Conservation (phyloP, 1,284 basidiomycete genomes). For the Austropuccinia psidii region DNA sequence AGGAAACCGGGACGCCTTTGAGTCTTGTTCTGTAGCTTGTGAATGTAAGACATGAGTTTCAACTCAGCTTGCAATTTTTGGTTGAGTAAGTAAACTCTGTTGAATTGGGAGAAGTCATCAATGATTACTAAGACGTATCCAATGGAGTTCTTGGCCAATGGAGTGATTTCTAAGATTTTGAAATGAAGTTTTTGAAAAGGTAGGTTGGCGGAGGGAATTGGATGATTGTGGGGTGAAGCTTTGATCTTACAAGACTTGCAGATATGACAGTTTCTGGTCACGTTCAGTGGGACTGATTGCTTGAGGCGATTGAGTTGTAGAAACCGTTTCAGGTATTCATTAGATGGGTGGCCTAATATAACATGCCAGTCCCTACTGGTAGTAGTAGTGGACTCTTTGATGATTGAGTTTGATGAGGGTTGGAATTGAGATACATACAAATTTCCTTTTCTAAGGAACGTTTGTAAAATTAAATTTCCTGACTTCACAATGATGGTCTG, state of each 20-base stretch:
- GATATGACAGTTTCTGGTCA: background rate
- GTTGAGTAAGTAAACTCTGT: background rate
- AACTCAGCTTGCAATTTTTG: background rate
- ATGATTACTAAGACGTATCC: conserved; percentile 3
- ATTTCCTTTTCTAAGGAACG: background rate
- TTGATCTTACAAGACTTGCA: background rate
- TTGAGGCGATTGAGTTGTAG: background rate
- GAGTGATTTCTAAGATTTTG: background rate
- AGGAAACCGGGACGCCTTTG: background rate
- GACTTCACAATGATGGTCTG: background rate
- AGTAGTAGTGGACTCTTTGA: too few relatives aligned
- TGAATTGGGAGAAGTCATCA: conserved; percentile 7
- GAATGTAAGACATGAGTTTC: background rate
- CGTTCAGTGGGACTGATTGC: background rate
- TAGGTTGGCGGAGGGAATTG: too few relatives aligned
- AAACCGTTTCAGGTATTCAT: background rate
- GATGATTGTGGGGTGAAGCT: too few relatives aligned
- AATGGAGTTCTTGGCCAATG: background rate
- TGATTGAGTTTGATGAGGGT: too few relatives aligned
- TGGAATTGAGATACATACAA: too few relatives aligned
- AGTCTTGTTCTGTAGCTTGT: background rate
- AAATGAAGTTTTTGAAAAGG: background rate
- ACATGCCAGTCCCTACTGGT: background rate
- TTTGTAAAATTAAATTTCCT: background rate
- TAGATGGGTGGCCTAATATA: background rate